Conservation (phyloP, 1,139 yeast species). For the Diutina mesorugosa region DNA sequence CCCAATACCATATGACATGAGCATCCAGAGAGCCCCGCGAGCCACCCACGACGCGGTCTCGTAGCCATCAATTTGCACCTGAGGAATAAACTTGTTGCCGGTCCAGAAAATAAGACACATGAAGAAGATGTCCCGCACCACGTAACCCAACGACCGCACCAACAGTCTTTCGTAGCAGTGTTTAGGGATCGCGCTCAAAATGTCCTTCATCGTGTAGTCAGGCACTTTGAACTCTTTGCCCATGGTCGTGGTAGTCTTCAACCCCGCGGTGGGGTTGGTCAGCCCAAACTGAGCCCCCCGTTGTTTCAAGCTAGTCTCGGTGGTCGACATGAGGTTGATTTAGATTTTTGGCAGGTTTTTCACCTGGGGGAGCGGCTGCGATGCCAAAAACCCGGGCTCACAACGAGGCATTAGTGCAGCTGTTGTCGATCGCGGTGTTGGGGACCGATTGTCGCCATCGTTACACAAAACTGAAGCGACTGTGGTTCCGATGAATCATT, state of each 20-base stretch:
- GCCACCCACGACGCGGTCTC: constrained; percentile 10
- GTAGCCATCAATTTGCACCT: constrained; percentile 11
- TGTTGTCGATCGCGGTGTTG: neutral
- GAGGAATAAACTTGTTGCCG: constrained; percentile 35
- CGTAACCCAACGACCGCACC: constrained; percentile 45
- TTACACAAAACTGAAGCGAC: neutral
- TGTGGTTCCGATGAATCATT: too few species aligned
- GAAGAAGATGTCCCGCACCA: constrained; percentile 47
- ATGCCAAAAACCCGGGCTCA: neutral
- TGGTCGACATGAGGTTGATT: neutral
- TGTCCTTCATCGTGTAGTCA: constrained; percentile 61
- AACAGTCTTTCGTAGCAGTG: constrained; percentile 63
- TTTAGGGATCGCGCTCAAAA: constrained; percentile 59
- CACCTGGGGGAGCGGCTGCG: neutral
- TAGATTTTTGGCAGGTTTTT: neutral
- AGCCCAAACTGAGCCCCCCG: neutral
- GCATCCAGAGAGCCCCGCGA: constrained; percentile 27
- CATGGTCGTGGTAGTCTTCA: constrained; percentile 33
- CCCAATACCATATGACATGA: constrained; percentile 37
- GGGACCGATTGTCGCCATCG: neutral
- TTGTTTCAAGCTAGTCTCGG: neutral
- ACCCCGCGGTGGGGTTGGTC: neutral
- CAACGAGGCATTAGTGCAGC: neutral
- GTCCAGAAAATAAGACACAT: constrained; percentile 37
- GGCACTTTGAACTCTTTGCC: constrained; percentile 65